phyloP scores from a whole-genome alignment of 2,329 filamentous ascomycete species.

The Bimuria novae-zelandiae region DNA sequence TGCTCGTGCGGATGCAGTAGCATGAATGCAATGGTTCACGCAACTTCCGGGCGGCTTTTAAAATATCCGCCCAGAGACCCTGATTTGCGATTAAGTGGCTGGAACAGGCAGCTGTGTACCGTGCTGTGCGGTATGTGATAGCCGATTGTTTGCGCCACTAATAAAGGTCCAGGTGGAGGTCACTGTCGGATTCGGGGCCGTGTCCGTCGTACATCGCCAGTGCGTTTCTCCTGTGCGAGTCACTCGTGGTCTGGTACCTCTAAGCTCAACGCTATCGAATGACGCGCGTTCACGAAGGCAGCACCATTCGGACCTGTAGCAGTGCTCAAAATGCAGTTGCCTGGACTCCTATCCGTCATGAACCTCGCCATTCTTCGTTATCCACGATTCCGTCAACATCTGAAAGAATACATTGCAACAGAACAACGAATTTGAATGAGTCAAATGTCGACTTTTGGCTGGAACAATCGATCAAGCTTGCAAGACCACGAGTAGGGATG shows the following conservation, averaged over 20 bases:
- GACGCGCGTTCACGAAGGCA: conserved; percentile 33
- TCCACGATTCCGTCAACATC: too few relatives aligned
- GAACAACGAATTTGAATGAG: not conserved
- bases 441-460: not conserved
- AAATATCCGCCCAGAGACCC: not conserved
- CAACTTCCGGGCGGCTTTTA: conserved; percentile 1
- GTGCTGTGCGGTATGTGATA: not conserved
- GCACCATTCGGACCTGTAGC: conserved; percentile 34
- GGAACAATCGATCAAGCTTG: not conserved
- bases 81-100: not conserved
- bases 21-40: too few relatives aligned
- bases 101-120: conserved; percentile 10
- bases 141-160: not conserved
- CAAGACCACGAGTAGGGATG: not conserved
- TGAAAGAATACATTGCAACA: not conserved
- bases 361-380: not conserved
- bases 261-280: conserved; percentile 1
- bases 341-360: conserved; percentile 14
- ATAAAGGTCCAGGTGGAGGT: not conserved
- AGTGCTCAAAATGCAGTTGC: conserved; percentile 25
- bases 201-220: conserved; percentile 16
- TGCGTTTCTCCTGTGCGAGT: conserved; percentile 26
- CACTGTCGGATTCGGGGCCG: not conserved
- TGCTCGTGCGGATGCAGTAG: not conserved
- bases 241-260: conserved; percentile 9